A percentile compares a stretch with the other conserved stretches of the same genome.
Conservation (phyloP, 108 stramenopile species). For the Nitzschia palea region DNA sequence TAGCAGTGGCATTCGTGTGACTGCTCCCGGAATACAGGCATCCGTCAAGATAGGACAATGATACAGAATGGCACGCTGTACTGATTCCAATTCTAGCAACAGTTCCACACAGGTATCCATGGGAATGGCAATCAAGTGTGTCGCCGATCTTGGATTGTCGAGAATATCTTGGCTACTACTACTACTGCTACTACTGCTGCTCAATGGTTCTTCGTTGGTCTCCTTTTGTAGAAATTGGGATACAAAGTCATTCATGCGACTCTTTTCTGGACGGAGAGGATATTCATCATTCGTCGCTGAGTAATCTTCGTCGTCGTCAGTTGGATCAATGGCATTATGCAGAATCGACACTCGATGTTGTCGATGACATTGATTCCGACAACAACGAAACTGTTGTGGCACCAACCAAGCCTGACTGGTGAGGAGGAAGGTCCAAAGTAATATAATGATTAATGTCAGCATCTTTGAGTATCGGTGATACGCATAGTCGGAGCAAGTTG, state of each 20-base stretch:
- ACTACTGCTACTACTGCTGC: background rate
- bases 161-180: background rate
- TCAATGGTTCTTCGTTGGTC: background rate
- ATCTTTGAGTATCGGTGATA: too few species aligned
- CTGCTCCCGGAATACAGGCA: conserved; percentile 67
- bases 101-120: conserved; percentile 70
- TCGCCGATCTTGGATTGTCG: conserved; percentile 13
- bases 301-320: conserved; percentile 4
- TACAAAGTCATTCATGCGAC: conserved; percentile 31
- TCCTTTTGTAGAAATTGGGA: conserved; percentile 23
- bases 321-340: background rate
- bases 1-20: conserved; percentile 65
- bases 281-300: too few species aligned
- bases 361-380: too few species aligned
- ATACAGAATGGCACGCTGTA: conserved; percentile 76
- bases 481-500: too few species aligned
- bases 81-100: conserved; percentile 64
- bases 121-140: conserved; percentile 83
- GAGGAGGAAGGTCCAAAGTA: too few species aligned
- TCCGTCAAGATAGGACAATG: conserved; percentile 77
- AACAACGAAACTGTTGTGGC: too few species aligned
- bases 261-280: conserved; percentile 12
- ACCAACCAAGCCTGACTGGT: too few species aligned
- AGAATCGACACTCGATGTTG: background rate
- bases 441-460: too few species aligned